phyloP scores from a whole-genome alignment of 495 filamentous ascomycete species.

The Penicillium maclennaniae region DNA sequence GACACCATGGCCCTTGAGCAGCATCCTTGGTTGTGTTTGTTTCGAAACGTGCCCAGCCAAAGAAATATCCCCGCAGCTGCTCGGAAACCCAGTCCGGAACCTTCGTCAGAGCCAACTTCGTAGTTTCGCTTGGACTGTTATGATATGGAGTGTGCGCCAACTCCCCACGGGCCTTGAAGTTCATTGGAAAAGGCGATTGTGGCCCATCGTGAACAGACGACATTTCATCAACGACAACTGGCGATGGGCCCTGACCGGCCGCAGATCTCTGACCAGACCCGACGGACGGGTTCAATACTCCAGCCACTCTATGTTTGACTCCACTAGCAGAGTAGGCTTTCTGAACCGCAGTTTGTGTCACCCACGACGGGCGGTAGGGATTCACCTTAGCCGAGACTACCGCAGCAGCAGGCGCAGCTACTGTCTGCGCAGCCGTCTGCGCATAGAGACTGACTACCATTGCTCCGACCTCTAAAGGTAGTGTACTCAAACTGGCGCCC shows the following conservation, averaged over 20 bases:
- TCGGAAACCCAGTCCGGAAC: constrained; percentile 44
- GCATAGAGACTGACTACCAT: constrained; percentile 54
- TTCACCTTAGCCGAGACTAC: constrained; percentile 37
- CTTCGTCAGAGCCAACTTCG: constrained; percentile 27
- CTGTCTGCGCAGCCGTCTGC: constrained; percentile 41
- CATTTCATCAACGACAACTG: not conserved
- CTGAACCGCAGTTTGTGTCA: constrained; percentile 38
- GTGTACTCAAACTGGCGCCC: constrained; percentile 58
- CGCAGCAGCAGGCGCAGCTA: constrained; percentile 45
- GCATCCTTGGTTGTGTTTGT: constrained; percentile 15
- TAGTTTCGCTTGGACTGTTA: constrained; percentile 3
- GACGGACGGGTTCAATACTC: constrained; percentile 16
- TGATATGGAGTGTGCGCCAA: constrained; percentile 35
- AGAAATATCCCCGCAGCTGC: constrained; percentile 56
- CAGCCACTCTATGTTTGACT: constrained; percentile 31
- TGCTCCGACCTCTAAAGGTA: constrained; percentile 62
- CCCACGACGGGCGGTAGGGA: constrained; percentile 34
- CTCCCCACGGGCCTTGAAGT: constrained; percentile 40
- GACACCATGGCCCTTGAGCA: constrained; percentile 40
- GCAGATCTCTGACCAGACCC: constrained; percentile 14
- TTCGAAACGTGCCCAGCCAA: constrained; percentile 54
- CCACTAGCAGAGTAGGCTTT: constrained; percentile 41
- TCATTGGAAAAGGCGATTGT: constrained; percentile 54
- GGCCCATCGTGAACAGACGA: constrained; percentile 48
- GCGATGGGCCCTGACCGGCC: constrained; percentile 9